Conservation (phyloP, 768 basidiomycete genomes). For the Suillus subluteus region DNA sequence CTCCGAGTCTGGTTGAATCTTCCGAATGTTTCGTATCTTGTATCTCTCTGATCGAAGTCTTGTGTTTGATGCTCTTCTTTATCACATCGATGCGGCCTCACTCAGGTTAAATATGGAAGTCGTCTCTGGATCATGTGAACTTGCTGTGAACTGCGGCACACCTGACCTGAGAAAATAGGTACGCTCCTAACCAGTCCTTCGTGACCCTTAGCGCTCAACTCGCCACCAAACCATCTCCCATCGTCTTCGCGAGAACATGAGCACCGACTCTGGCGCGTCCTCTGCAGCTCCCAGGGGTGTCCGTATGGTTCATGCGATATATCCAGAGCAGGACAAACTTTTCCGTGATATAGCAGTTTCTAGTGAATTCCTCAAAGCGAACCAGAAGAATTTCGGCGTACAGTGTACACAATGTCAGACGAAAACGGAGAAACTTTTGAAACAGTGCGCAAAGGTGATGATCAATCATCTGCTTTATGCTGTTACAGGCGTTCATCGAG, state of each 20-base stretch:
- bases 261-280: not conserved
- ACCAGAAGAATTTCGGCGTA: not conserved
- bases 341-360: not conserved
- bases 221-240: not conserved
- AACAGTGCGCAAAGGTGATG: constrained; percentile 16
- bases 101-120: not conserved
- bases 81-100: not conserved
- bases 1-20: not conserved
- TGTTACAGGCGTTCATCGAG: not conserved
- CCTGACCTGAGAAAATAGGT: not conserved
- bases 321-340: not conserved
- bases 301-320: not conserved
- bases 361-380: not conserved
- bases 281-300: not conserved
- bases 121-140: not conserved
- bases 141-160: not conserved
- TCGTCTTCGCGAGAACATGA: not conserved
- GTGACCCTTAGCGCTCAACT: not conserved
- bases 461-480: not conserved
- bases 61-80: not conserved
- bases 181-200: not conserved
- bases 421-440: constrained; percentile 13
- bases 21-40: not conserved
- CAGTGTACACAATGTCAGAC: constrained; percentile 19
- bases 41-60: not conserved